Evolutionary conservation across 108 stramenopile species (phyloP), one percentile per base, ranked within the genome.

Genomic region (Discostella stelligeroides): DNA sequence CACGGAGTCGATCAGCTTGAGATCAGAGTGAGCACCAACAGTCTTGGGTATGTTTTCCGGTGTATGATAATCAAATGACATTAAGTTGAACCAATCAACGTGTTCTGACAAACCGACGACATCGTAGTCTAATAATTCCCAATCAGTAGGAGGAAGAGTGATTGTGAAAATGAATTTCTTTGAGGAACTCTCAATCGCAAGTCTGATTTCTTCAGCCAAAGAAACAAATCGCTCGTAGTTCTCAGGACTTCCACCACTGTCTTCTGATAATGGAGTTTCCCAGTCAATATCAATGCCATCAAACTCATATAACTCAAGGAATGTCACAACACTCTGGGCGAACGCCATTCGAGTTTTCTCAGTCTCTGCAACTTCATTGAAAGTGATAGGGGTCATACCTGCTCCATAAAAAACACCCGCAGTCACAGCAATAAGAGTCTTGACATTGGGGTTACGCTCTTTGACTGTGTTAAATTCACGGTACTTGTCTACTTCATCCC

Each of bases 61-160:
- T 21, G 81, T 82, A 46, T 82, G 77, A 60, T 75, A 78, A 62
- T 82, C 76, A 68, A 78, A 82, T 2, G 76, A 55, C 77, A 79
- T 82, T 23, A 82, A 60, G 43, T 82, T 78, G 76, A 82, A 82
- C 76, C 76, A 82, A 67, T 82, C 81, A 28, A 82, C 81, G 58
- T 60, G 48, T 28, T 68, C 67, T 17, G 76, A 63, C 68, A 82
- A 43, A 18, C 59, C 72, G 13, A 68, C 72, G 27, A 82, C 46
- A 47, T 82, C 81, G 49, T 68, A 82, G 49, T 79, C 77, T 6
- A 75, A 43, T 5, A 74, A 54, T 73, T 78, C 81, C 81, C 76
- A 82, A 55, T 80, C 79, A 37, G 79, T 80, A 14, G 72, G 72
- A 45, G 79, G 79, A n/a, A 80, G 48, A 28, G 72, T 60, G 30